These are phyloP conservation scores for Medicago lupulina DNA, from an alignment of 306 rosid species.

Conservation along the genomic window DNA sequence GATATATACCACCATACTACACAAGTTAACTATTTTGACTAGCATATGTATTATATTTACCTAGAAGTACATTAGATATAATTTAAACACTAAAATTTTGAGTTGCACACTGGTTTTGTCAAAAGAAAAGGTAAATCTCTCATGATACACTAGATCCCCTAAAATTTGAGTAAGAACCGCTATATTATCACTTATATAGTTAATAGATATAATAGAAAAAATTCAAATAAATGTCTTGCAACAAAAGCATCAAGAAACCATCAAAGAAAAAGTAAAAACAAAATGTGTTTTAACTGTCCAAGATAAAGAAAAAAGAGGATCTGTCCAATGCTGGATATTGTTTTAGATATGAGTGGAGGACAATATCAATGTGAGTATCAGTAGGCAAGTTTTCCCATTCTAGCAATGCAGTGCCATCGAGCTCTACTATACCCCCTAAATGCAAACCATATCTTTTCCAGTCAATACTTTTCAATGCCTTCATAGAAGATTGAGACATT, in stretches of 20 bases:
- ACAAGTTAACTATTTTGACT: slow-evolving; percentile 19
- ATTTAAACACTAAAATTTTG: slow-evolving; percentile 30
- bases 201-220: slow-evolving; percentile 9
- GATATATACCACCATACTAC: slow-evolving; percentile 7
- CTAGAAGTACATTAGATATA: not conserved
- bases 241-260: slow-evolving; percentile 29
- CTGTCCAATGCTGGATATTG: slow-evolving; percentile 58
- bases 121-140: not conserved
- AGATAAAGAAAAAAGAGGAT: slow-evolving; percentile 33
- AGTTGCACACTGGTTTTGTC: slow-evolving; percentile 1
- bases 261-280: not conserved
- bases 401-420: slow-evolving; percentile 60
- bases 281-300: slow-evolving; percentile 10
- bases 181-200: slow-evolving; percentile 4
- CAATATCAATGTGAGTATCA: slow-evolving; percentile 68
- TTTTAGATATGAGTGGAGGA: slow-evolving; percentile 69
- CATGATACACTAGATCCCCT: not conserved
- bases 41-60: slow-evolving; percentile 2
- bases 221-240: not conserved
- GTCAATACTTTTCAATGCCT: slow-evolving; percentile 70
- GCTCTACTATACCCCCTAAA: slow-evolving; percentile 55
- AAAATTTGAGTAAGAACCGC: slow-evolving; percentile 1
- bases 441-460: slow-evolving; percentile 86
- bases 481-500: slow-evolving; percentile 59
- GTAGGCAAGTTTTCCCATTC: slow-evolving; percentile 75